A percentile compares a stretch with the other conserved stretches of the same genome.
These are phyloP conservation scores for Pestalotiopsis sp. DNA, from an alignment of 2,329 filamentous ascomycete species.

Conservation along the genomic window DNA sequence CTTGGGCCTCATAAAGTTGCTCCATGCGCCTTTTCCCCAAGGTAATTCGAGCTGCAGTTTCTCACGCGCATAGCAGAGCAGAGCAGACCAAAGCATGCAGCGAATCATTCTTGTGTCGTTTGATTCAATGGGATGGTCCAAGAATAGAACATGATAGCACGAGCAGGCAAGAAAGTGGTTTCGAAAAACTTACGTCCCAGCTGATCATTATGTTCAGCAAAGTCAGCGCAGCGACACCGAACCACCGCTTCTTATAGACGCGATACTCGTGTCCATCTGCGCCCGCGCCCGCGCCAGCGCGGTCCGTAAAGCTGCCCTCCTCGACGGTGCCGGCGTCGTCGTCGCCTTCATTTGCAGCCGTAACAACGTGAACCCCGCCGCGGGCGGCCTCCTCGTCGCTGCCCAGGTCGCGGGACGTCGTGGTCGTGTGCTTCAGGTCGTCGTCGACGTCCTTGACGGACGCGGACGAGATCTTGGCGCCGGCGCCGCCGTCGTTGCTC, in stretches of 20 bases:
- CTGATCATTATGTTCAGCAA: slow-evolving; percentile 90
- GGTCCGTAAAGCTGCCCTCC: slow-evolving; percentile 15
- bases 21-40: too few relatives aligned
- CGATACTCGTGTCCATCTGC: slow-evolving; percentile 19
- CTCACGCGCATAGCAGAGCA: too few relatives aligned
- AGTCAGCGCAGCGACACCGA: slow-evolving; percentile 81
- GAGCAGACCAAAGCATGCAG: too few relatives aligned
- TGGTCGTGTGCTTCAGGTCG: background rate
- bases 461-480: background rate
- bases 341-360: slow-evolving; percentile 15
- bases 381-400: slow-evolving; percentile 12
- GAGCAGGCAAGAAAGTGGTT: background rate
- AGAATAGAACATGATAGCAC: too few relatives aligned
- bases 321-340: slow-evolving; percentile 15
- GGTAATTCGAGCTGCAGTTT: too few relatives aligned
- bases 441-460: background rate
- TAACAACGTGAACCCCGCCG: background rate
- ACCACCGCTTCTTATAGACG: slow-evolving; percentile 82
- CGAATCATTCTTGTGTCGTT: too few relatives aligned
- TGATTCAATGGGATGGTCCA: too few relatives aligned
- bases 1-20: too few relatives aligned
- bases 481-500: background rate
- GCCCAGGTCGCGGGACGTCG: slow-evolving; percentile 15
- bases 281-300: slow-evolving; percentile 18
- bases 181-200: slow-evolving; percentile 77